Evolutionary conservation across 2,329 filamentous ascomycete genomes (phyloP), one percentile per base, ranked within the genome.

Genomic region (Alternaria triticimaculans): DNA sequence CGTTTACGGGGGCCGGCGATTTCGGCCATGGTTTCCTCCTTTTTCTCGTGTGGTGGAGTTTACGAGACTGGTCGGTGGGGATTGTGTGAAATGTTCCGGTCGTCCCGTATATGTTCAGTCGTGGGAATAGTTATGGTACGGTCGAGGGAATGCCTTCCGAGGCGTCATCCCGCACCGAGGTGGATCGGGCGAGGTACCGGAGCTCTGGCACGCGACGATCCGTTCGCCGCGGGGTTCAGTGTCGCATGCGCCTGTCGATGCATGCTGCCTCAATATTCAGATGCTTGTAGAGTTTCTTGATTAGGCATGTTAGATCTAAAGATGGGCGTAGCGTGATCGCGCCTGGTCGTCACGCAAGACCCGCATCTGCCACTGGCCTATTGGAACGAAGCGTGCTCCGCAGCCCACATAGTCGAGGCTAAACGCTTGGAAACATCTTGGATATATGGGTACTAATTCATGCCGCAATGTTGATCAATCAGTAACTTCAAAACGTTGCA

Each of bases 1-100:
- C 65, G 67, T 57, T 67, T 71, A 48, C 68, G 65, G 26, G 70
- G 66, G 14, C 59, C 59, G 26, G 33, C 33, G 12, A 49, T 33
- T 26, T 54, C 49, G 48, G 60, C 37, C 55, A 62, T 62, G 8
- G 9, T 44, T 25, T 15, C 44, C 18, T 53, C 3, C 6, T 53
- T 2, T 53, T 9, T 14, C n/a, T 12, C 12, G 14, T 7, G 9
- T 8, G 3, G 28, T 14, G 4, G 3, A 3, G 0, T 4, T 12
- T 26, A 43, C 14, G n/a, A 23, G n/a, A 14, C 18, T 48, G 11
- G n/a, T 60, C 15, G 23, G 2, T 28, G 14, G 6, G 7, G 9
- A 14, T 1, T 12, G 26, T 37, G n/a, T 20, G 9, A 6, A 5
- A 37, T 43, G 28, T 49, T 45, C 21, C 26, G 10, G 14, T 25